phyloP scores from a whole-genome alignment of 2,329 filamentous ascomycete genomes.

The Colletotrichum coccodes region DNA sequence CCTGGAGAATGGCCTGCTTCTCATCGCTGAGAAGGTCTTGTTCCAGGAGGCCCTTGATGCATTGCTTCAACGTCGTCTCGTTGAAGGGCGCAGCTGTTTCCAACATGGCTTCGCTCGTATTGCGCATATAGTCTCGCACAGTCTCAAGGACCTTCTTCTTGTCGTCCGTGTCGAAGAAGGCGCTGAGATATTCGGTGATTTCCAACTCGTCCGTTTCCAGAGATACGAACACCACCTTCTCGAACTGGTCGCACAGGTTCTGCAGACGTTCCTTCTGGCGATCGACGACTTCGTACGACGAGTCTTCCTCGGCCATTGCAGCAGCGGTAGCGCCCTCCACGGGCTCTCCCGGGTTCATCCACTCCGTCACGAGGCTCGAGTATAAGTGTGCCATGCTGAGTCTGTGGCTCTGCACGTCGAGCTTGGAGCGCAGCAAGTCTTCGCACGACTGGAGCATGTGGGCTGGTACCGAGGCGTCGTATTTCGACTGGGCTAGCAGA shows the following conservation, averaged over 20 bases:
- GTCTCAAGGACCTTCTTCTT: slow-evolving; percentile 38
- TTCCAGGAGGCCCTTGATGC: slow-evolving; percentile 52
- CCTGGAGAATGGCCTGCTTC: slow-evolving; percentile 51
- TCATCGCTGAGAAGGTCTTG: slow-evolving; percentile 57
- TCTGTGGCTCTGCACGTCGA: slow-evolving; percentile 53
- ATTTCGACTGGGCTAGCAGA: slow-evolving; percentile 51
- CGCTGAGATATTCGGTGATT: slow-evolving; percentile 51
- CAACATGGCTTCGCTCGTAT: slow-evolving; percentile 35
- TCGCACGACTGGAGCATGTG: slow-evolving; percentile 47
- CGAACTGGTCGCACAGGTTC: slow-evolving; percentile 46
- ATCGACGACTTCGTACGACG: background rate
- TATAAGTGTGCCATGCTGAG: slow-evolving; percentile 57
- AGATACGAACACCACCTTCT: slow-evolving; percentile 54
- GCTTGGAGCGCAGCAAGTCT: slow-evolving; percentile 46
- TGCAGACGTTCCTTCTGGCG: slow-evolving; percentile 2
- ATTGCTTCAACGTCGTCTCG: slow-evolving; percentile 45
- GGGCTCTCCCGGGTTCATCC: slow-evolving; percentile 47
- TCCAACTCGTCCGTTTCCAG: slow-evolving; percentile 47
- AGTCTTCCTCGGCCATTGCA: background rate
- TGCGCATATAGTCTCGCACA: slow-evolving; percentile 40
- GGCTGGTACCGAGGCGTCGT: slow-evolving; percentile 52
- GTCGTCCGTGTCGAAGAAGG: slow-evolving; percentile 49
- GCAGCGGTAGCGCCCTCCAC: slow-evolving; percentile 30
- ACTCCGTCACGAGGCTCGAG: slow-evolving; percentile 58
- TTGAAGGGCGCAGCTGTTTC: slow-evolving; percentile 47